These are phyloP conservation scores for Brasilioporus rufonigricans DNA, from an alignment of 768 basidiomycete species.

Conservation along the genomic window DNA sequence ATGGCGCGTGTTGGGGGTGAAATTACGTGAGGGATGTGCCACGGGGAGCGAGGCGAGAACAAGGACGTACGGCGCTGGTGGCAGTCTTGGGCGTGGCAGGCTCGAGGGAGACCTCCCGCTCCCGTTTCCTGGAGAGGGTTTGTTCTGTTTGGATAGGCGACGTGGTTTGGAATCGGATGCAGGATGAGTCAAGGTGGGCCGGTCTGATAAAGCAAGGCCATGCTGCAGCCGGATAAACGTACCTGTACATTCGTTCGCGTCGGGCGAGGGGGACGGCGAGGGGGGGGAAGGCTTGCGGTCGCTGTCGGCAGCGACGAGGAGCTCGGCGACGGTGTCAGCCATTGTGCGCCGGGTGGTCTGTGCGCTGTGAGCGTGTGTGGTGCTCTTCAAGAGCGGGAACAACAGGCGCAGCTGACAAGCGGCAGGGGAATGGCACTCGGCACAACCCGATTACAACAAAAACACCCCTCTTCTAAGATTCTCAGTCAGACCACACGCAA, in stretches of 20 bases:
- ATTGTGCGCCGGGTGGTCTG: slow-evolving; percentile 31
- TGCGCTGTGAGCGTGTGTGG: slow-evolving; percentile 28
- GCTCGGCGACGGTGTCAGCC: slow-evolving; percentile 26
- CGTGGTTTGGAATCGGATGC: slow-evolving; percentile 20
- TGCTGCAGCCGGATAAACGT: slow-evolving; percentile 27
- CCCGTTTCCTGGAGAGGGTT: slow-evolving; percentile 65
- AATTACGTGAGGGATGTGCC: slow-evolving; percentile 30
- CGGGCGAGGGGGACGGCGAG: slow-evolving; percentile 44
- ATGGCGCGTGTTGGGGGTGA: slow-evolving; percentile 19
- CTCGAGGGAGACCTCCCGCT: slow-evolving; percentile 76
- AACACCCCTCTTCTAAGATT: slow-evolving; percentile 9
- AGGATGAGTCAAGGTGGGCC: slow-evolving; percentile 24
- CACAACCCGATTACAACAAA: slow-evolving; percentile 34
- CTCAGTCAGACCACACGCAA: background rate
- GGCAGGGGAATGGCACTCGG: slow-evolving; percentile 30
- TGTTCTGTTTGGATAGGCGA: slow-evolving; percentile 29
- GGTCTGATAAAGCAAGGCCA: slow-evolving; percentile 25
- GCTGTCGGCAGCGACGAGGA: slow-evolving; percentile 5
- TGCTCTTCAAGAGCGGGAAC: slow-evolving; percentile 25
- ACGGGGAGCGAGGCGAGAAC: slow-evolving; percentile 7
- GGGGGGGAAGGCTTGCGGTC: slow-evolving; percentile 25
- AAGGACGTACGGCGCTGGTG: slow-evolving; percentile 34
- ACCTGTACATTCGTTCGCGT: slow-evolving; percentile 43
- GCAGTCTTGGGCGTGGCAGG: slow-evolving; percentile 50
- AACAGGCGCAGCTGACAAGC: slow-evolving; percentile 33